Percentiles rank a stretch among this genome's conserved stretches.
Conservation (phyloP, 2,329 filamentous ascomycete species). For the Aaosphaeria arxii region DNA sequence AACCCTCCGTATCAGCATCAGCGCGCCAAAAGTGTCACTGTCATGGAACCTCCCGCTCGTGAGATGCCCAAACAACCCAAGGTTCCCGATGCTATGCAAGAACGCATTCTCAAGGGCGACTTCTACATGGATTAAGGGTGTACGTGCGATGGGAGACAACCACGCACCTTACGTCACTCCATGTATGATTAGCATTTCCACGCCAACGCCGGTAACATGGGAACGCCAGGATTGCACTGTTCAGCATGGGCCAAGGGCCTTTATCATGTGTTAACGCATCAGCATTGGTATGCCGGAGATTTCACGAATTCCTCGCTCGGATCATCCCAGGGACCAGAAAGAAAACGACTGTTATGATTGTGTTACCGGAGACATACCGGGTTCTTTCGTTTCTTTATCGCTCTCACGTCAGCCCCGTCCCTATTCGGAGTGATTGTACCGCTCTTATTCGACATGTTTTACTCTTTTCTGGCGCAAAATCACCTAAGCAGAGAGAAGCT, state of each 20-base stretch:
- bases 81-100: slow-evolving; percentile 84
- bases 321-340: background rate
- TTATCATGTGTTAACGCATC: background rate
- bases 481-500: too few relatives aligned
- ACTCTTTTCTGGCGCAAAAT: too few relatives aligned
- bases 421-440: background rate
- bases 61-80: slow-evolving; percentile 57
- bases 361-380: slow-evolving; percentile 13
- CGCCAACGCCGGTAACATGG: background rate
- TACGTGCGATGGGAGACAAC: background rate
- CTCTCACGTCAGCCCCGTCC: background rate
- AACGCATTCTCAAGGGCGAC: slow-evolving; percentile 94
- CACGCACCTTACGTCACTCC: slow-evolving; percentile 11
- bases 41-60: slow-evolving; percentile 56
- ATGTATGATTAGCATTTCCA: slow-evolving; percentile 13
- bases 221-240: too few relatives aligned
- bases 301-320: background rate
- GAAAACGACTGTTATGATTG: slow-evolving; percentile 6
- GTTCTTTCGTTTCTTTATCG: slow-evolving; percentile 1
- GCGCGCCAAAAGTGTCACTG: slow-evolving; percentile 65
- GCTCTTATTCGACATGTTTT: background rate
- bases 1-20: slow-evolving; percentile 49
- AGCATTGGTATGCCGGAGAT: background rate
- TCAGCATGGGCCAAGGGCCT: too few relatives aligned
- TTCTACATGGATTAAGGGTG: slow-evolving; percentile 87